These are phyloP conservation scores for Strigomonas culicis DNA, from an alignment of 208 protist species.

Conservation along the genomic window DNA sequence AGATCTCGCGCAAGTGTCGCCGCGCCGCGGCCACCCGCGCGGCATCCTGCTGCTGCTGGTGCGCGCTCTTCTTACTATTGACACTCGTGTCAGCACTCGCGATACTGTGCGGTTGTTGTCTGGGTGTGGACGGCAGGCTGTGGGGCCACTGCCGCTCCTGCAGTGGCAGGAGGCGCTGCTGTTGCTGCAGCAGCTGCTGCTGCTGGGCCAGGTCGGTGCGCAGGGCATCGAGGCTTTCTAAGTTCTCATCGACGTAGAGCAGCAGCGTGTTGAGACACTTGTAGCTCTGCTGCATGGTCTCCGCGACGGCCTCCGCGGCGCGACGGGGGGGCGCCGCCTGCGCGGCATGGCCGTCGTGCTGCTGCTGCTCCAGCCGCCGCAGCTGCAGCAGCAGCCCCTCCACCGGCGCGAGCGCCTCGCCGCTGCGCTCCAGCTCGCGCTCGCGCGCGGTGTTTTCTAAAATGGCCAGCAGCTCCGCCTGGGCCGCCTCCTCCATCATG, in stretches of 20 bases:
- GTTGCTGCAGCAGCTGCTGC: slow-evolving; percentile 16
- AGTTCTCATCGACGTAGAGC: slow-evolving; percentile 57
- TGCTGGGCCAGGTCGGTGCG: slow-evolving; percentile 33
- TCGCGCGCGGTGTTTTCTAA: slow-evolving; percentile 67
- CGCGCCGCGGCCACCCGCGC: neutral
- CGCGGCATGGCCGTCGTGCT: too few species aligned
- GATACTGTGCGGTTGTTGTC: too few species aligned
- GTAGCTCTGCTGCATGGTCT: slow-evolving; percentile 51
- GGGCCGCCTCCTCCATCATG: slow-evolving; percentile 44
- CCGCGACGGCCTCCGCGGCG: slow-evolving; percentile 21
- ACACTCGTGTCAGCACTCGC: too few species aligned
- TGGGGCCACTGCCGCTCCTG: neutral
- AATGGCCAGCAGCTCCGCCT: slow-evolving; percentile 56
- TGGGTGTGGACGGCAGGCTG: too few species aligned
- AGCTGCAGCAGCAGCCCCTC: neutral
- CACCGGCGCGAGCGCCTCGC: slow-evolving; percentile 46
- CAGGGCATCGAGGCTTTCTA: slow-evolving; percentile 64
- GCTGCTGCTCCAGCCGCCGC: slow-evolving; percentile 1
- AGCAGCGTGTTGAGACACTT: slow-evolving; percentile 42
- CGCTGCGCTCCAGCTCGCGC: slow-evolving; percentile 63
- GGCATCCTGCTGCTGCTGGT: neutral
- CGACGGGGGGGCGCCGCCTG: neutral
- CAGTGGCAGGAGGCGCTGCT: neutral
- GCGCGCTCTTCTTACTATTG: too few species aligned
- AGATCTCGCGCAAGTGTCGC: too few species aligned